Evolutionary conservation across 2,329 filamentous ascomycete species (phyloP).

Genomic region (Sporothrix humicola): DNA sequence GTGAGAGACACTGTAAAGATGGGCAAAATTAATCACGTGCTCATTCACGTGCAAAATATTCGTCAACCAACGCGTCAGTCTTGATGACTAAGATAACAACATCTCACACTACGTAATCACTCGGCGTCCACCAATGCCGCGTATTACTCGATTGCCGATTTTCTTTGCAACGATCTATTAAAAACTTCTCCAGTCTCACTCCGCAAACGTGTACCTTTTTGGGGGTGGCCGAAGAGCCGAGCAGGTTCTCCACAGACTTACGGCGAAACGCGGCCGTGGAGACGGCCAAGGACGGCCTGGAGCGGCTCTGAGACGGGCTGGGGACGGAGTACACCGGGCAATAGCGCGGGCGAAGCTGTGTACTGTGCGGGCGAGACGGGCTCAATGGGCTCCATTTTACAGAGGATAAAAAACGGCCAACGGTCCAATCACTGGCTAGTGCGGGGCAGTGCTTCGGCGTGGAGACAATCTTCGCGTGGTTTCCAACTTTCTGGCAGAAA

Average conservation of each 20-base stretch:
- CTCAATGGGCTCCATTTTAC: no score
- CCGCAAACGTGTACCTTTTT: not conserved
- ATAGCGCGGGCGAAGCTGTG: not conserved
- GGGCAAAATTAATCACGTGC: not conserved
- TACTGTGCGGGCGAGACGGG: not conserved
- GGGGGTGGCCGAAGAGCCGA: not conserved
- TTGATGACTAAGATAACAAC: not conserved
- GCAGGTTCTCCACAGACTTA: not conserved
- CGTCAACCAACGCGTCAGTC: not conserved
- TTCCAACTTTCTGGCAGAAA: not conserved
- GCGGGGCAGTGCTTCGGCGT: slow-evolving; percentile 6
- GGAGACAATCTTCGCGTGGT: not conserved
- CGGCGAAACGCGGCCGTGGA: slow-evolving; percentile 8
- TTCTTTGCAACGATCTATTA: not conserved
- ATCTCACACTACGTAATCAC: not conserved
- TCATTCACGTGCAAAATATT: not conserved
- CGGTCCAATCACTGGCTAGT: slow-evolving; percentile 15
- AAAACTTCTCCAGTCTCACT: no score
- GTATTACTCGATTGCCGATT: not conserved
- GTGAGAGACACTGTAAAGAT: not conserved
- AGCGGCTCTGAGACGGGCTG: not conserved
- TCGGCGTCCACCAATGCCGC: not conserved
- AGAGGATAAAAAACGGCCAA: not conserved
- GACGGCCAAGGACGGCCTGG: no score
- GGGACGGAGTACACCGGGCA: slow-evolving; percentile 4